Base-by-base conservation (phyloP, 176 grass and related monocot genomes). In the Elaeis guineensis region DNA sequence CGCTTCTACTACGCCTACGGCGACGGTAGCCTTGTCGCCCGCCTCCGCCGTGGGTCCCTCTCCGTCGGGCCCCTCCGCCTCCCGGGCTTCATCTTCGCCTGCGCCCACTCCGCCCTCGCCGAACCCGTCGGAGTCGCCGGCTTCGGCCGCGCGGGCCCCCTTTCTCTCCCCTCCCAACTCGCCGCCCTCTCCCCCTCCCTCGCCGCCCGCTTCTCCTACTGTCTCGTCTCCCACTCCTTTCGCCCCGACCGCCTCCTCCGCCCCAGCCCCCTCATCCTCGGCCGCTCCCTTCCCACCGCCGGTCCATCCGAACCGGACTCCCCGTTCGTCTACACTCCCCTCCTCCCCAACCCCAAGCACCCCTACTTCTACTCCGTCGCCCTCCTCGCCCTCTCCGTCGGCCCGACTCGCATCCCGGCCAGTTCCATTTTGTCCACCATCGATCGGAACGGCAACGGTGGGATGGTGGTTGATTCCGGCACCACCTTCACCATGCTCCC, bases 401-500 rank as follows among this genome's bases (percentile, higher is more conserved):
- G 86, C 48, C 29, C 17, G 5, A 74, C 8, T 21, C 69, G 56
- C 66, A 74, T 95, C 16, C 56, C 0, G 9, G 78, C 80, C 9
- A 64, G 28, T 18, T 63, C 74, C 0, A 77, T 81, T 28, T 77
- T 95, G 30, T 60, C 66, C 32, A 56, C 54, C 29, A 72, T 95
- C 12, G 86, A 90, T 73, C 64, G 77, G 4, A 80, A 75, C 12
- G 90, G 90, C 3, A 90, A 90, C 77, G 86, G 90, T 59, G 90
- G 90, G 21, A 90, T 95, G 90, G 90, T 79, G 30, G 86, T 95
- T 58, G 90, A 90, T 62, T 95, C 90, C 0, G 90, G 90, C 1
- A 87, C 90, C 18, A 95, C 90, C 32, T 95, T 90, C 71, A 90
- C 90, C 51, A 90, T 90, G 86, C 83, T 95, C 16, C 90, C 90